Base-by-base conservation (phyloP, 2,329 filamentous ascomycete species). In the Didymella pomorum region DNA sequence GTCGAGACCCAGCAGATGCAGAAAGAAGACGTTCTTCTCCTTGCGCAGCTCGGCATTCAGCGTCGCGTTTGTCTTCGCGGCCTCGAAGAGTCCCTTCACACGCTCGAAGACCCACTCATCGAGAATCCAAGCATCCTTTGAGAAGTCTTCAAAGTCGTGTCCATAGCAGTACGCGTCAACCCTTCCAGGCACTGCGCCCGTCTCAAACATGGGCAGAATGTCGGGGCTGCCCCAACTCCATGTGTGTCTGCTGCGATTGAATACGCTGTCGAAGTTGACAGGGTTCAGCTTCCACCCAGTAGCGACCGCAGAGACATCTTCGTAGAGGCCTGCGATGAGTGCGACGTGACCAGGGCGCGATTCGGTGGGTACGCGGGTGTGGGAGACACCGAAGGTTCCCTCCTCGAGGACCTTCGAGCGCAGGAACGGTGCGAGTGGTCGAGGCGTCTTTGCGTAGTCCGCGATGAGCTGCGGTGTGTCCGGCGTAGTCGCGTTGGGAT, bases 171-270 rank as follows among this genome's bases (percentile, higher is more conserved):
- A 89, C n/a, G 92, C 89, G 76, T 97, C 91, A 1, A 99, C 91
- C 62, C 90, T 85, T 8, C 94, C 93, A 0, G 91, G 90, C 10
- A 91, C 87, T 23, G 95, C 94, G n/a, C 95, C 95, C 56, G 93
- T 86, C 73, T 96, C 88, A 74, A 99, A 99, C 95, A 99, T 99
- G 53, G 91, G 91, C 65, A 99, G 79, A 70, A 99, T 99, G 78
- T 99, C 95, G 1, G 95, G 95, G 72, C 93, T 97, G 2, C 95
- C 95, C 95, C 95, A 99, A 77, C 93, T 97, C 95, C 95, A 99
- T 8, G 96, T 99, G 79, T 99, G 96, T 44, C 89, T 84, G 74
- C 94, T 98, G 62, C 92, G 87, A 76, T 99, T 99, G 85, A 99
- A 99, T 11, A 99, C 93, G 71, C 94, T 98, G 80, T 99, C 95